These are phyloP conservation scores for Chloris gayana DNA, from an alignment of 176 grass and related monocot species.

Conservation along the genomic window DNA sequence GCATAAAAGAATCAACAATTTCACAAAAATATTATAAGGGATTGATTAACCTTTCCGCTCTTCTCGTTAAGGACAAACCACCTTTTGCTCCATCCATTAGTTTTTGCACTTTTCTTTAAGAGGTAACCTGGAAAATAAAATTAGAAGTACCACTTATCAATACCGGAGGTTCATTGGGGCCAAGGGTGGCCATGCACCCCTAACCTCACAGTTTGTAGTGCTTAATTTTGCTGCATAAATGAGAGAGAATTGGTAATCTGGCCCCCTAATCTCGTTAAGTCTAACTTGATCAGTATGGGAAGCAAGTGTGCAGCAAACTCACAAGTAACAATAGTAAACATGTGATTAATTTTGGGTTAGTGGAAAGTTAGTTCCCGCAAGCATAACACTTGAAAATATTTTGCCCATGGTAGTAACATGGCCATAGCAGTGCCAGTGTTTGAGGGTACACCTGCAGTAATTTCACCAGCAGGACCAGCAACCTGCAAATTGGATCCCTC, in stretches of 20 bases:
- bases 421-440: not conserved
- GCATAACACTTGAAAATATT: not conserved
- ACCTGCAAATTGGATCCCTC: constrained; percentile 79
- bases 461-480: constrained; percentile 82
- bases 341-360: constrained; percentile 11
- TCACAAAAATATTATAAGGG: not conserved
- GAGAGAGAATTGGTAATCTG: too few species aligned
- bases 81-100: constrained; percentile 81
- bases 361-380: constrained; percentile 19
- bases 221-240: too few species aligned
- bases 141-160: not conserved
- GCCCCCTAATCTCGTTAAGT: not conserved
- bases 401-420: constrained; percentile 24
- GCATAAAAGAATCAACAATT: constrained; percentile 16
- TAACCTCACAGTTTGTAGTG: too few species aligned
- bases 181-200: too few species aligned
- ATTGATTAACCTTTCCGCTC: constrained; percentile 83
- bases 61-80: constrained; percentile 96
- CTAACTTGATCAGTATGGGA: not conserved
- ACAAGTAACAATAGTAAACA: not conserved
- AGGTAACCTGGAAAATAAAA: constrained; percentile 60
- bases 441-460: constrained; percentile 71
- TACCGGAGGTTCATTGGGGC: too few species aligned
- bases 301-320: not conserved
- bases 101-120: constrained; percentile 88